These are phyloP conservation scores for Hypoxylon sp. DNA, from an alignment of 2,329 filamentous ascomycete genomes.

Conservation along the genomic window DNA sequence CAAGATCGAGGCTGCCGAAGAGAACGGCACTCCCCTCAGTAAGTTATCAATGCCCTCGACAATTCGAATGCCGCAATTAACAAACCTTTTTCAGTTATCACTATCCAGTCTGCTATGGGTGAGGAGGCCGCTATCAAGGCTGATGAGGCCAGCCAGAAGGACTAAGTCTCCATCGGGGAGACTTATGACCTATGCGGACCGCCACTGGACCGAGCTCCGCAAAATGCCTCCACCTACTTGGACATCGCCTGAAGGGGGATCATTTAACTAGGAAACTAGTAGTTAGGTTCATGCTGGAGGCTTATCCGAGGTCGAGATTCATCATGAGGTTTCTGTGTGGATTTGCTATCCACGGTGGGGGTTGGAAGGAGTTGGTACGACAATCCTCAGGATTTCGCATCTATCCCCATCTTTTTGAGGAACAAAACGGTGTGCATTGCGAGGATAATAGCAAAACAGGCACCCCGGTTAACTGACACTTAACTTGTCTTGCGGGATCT, in stretches of 20 bases:
- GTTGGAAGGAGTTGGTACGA: slow-evolving; percentile 29
- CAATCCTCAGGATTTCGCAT: slow-evolving; percentile 39
- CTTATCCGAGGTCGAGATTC: slow-evolving; percentile 40
- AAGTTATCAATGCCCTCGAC: slow-evolving; percentile 62
- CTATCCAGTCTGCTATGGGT: slow-evolving; percentile 95
- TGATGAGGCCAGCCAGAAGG: slow-evolving; percentile 84
- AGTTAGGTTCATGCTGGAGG: slow-evolving; percentile 36
- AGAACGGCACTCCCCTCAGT: slow-evolving; percentile 95
- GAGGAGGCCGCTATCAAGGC: slow-evolving; percentile 93
- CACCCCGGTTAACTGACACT: slow-evolving; percentile 54
- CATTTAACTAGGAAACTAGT: slow-evolving; percentile 48
- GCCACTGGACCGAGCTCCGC: slow-evolving; percentile 30
- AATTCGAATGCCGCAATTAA: slow-evolving; percentile 41
- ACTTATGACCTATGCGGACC: slow-evolving; percentile 28
- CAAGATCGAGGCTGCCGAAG: slow-evolving; percentile 86
- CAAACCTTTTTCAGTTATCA: slow-evolving; percentile 74
- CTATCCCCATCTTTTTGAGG: slow-evolving; percentile 48
- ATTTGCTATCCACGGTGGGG: slow-evolving; percentile 47
- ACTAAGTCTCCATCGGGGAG: slow-evolving; percentile 46
- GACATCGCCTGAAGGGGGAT: slow-evolving; percentile 34
- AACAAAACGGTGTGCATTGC: slow-evolving; percentile 44
- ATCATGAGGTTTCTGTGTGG: slow-evolving; percentile 49
- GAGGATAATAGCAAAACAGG: slow-evolving; percentile 56
- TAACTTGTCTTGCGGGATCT: slow-evolving; percentile 58
- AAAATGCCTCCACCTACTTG: slow-evolving; percentile 33